Conservation (phyloP, 495 filamentous ascomycete genomes). For the Penicillium macrosclerotiorum region DNA sequence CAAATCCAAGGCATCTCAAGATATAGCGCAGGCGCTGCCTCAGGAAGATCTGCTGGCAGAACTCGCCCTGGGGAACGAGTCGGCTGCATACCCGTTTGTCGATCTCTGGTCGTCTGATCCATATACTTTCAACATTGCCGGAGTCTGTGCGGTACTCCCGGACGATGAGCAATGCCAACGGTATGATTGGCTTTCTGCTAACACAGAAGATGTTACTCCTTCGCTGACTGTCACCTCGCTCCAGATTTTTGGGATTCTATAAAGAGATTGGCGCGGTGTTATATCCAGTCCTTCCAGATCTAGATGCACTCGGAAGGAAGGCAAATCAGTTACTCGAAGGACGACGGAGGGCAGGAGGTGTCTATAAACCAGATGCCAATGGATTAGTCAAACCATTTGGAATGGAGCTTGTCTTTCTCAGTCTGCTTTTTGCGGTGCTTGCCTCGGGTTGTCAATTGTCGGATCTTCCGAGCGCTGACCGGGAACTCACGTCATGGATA, state of each 20-base stretch:
- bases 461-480: slow-evolving; percentile 55
- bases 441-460: slow-evolving; percentile 80
- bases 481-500: slow-evolving; percentile 60
- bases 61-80: slow-evolving; percentile 76
- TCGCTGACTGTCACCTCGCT: too few species aligned
- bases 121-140: slow-evolving; percentile 65
- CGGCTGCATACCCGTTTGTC: slow-evolving; percentile 74
- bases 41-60: slow-evolving; percentile 77
- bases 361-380: slow-evolving; percentile 36
- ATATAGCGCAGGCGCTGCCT: slow-evolving; percentile 55
- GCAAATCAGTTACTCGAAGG: slow-evolving; percentile 66
- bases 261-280: slow-evolving; percentile 74
- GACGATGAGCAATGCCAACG: slow-evolving; percentile 58
- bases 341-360: slow-evolving; percentile 50
- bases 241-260: slow-evolving; percentile 69
- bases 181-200: slow-evolving; percentile 42
- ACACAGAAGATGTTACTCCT: neutral
- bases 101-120: slow-evolving; percentile 64
- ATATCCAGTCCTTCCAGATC: slow-evolving; percentile 74
- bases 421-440: slow-evolving; percentile 69
- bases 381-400: slow-evolving; percentile 43
- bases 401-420: slow-evolving; percentile 39
- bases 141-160: slow-evolving; percentile 66
- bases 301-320: slow-evolving; percentile 62
- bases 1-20: slow-evolving; percentile 36